Evolutionary conservation across 1,284 basidiomycete species (phyloP), one percentile per base, ranked within the genome.

Genomic region (Cryptococcus maquisensis): DNA sequence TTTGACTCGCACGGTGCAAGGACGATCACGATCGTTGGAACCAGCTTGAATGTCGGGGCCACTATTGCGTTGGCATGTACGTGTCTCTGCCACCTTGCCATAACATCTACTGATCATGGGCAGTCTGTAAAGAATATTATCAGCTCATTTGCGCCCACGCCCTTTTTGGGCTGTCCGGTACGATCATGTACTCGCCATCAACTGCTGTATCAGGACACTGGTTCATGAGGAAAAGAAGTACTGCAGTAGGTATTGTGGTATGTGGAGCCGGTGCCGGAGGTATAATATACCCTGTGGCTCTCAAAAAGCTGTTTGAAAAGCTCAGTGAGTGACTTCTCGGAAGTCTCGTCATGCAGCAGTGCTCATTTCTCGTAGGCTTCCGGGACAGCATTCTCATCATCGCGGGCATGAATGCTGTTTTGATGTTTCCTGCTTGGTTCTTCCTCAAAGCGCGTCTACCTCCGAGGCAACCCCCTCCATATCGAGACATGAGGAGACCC

Each of bases 1-100:
- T 74, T 76, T 54, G 74, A 76, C 54, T 52, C 69, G 8, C 69
- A 76, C 47, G 74, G 74, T 2, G 55, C 71, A 0, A 48, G 63
- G 8, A 26, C 52, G 2, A 55, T 74, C n/a, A 60, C 66, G 9
- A 58, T 66, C 10, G 20, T 50, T 3, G 68, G 67, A 3, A 68
- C 67, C 3, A 51, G 62, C 2, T 41, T 67, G 13, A 59, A 60
- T 12, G 62, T 71, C 28, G 60, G 51, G 1, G 57, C 65, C 3
- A 41, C 72, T 6, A 52, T 75, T 26, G 70, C 61, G n/a, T 52
- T 74, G 36, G 72, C 73, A 3, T 75, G 71, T 71, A 52, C 62
- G 67, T 66, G 2, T 28, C 23, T 39, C n/a, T 15, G 13, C 15
- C 23, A 42, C 24, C 21, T 48, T 48, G 20, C 2, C 24, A 8